Evolutionary conservation across 257 asterid genomes (phyloP), one percentile per base, ranked within the genome.

Genomic region (Ocimum tenuiflorum): DNA sequence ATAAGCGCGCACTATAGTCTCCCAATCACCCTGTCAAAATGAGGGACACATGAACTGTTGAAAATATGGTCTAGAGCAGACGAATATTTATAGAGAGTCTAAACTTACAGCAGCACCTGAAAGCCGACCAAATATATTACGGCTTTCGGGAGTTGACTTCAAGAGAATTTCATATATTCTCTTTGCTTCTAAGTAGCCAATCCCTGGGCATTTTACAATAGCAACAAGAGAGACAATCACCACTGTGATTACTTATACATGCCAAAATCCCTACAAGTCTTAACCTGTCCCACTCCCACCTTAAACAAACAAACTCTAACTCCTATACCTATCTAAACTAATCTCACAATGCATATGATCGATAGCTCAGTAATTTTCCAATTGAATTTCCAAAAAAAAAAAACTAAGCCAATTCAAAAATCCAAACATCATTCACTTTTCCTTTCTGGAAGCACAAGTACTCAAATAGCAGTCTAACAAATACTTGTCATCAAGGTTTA

Each of bases 31-130:
- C 99, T 92, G 81, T 69, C 57, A 70, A 67, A 52, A 54, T 31
- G 67, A 18, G 71, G 50, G 60, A 70, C 13, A 45, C 64, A 51
- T 59, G 61, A 63, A 70, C 52, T 24, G 59, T 31, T 4, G 47
- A 58, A 45, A 41, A 51, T 55, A 49, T 45, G 22, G 4, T 60
- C 19, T 7, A 53, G 73, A 24, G 42, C 27, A 39, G 55, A 63
- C n/a, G 31, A 2, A 62, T 59, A 45, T 23, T 54, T 23, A 68
- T 33, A 70, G 68, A 42, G 72, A 53, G 79, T 45, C 65, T 68
- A 8, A 46, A 69, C 99, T 94, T 90, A 88, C 99, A 86, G 96
- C 83, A 80, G 83, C 91, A 85, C 97, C 96, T 78, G 99, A 90
- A 78, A 86, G 99, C 86, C 95, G 94, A 57, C 99, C 99, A 84